Evolutionary conservation across 352 stramenopile genomes (phyloP).

Genomic region (Nothophytophthora sp.): DNA sequence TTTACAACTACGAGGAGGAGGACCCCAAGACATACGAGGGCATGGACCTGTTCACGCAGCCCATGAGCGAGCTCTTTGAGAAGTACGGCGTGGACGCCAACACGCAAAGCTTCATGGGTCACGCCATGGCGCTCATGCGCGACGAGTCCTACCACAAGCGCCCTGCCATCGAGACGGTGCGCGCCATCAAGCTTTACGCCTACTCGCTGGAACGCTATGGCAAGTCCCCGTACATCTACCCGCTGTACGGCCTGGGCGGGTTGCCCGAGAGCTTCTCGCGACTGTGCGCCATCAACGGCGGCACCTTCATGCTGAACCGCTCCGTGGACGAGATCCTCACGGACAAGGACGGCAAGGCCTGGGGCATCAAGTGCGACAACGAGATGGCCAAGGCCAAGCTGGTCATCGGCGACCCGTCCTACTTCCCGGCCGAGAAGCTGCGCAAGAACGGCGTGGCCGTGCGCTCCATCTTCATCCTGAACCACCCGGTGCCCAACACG

Average conservation of each 20-base stretch:
- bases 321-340: constrained; percentile 94
- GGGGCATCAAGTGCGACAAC: constrained; percentile 91
- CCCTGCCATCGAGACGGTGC: constrained; percentile 93
- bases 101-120: constrained; percentile 99
- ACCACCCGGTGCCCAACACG: constrained; percentile 98
- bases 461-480: constrained; percentile 99
- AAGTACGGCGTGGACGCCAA: constrained; percentile 98
- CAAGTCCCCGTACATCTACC: constrained; percentile 99
- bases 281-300: constrained; percentile 98
- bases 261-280: constrained; percentile 99
- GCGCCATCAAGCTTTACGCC: constrained; percentile 98
- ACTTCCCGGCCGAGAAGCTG: constrained; percentile 96
- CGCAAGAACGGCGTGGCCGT: constrained; percentile 94
- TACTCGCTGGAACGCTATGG: constrained; percentile 97
- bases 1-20: constrained; percentile 96
- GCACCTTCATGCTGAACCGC: constrained; percentile 99
- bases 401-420: constrained; percentile 99
- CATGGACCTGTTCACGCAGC: constrained; percentile 95
- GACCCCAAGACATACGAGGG: constrained; percentile 92
- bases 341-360: constrained; percentile 92
- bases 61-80: constrained; percentile 98
- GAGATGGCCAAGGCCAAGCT: constrained; percentile 97
- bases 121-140: constrained; percentile 98
- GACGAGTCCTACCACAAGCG: constrained; percentile 89
- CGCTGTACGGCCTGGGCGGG: constrained; percentile 98